Percentiles rank a stretch among this genome's conserved stretches.
phyloP scores from a whole-genome alignment of 768 basidiomycete species.

The Lactifluus echinatus region DNA sequence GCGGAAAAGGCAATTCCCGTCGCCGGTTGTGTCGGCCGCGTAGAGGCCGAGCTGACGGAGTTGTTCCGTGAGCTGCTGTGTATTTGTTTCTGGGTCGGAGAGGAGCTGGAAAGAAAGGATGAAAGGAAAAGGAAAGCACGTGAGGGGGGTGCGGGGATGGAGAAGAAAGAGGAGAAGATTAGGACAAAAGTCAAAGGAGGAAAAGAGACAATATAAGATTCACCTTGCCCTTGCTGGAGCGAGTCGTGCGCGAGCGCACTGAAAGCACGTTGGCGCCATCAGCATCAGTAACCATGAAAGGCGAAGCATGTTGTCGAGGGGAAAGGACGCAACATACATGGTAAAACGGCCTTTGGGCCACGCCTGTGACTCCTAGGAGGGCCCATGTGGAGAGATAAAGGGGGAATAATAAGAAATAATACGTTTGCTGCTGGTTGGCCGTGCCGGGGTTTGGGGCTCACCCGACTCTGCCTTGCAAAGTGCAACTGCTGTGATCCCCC shows the following conservation, averaged over 20 bases:
- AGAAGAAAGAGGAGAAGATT: neutral
- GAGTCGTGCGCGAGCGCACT: slow-evolving; percentile 52
- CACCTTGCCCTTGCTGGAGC: slow-evolving; percentile 49
- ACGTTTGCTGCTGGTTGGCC: slow-evolving; percentile 9
- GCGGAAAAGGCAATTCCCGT: slow-evolving; percentile 92
- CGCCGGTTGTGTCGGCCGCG: slow-evolving; percentile 77
- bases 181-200: neutral
- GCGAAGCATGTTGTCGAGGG: neutral
- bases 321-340: slow-evolving; percentile 10
- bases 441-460: slow-evolving; percentile 15
- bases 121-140: slow-evolving; percentile 4
- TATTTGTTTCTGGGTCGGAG: slow-evolving; percentile 55
- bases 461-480: neutral
- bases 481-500: neutral
- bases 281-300: slow-evolving; percentile 15
- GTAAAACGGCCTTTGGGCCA: slow-evolving; percentile 13
- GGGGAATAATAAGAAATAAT: slow-evolving; percentile 9
- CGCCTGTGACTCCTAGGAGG: slow-evolving; percentile 19
- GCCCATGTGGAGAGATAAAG: slow-evolving; percentile 11
- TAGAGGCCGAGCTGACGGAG: slow-evolving; percentile 75
- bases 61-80: slow-evolving; percentile 59
- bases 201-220: slow-evolving; percentile 23
- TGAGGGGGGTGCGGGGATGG: neutral
- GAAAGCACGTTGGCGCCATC: slow-evolving; percentile 22
- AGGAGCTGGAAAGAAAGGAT: slow-evolving; percentile 28